Evolutionary conservation across 2,329 filamentous ascomycete species (phyloP), one percentile per base, ranked within the genome.

Genomic region (Aureobasidium sp.): DNA sequence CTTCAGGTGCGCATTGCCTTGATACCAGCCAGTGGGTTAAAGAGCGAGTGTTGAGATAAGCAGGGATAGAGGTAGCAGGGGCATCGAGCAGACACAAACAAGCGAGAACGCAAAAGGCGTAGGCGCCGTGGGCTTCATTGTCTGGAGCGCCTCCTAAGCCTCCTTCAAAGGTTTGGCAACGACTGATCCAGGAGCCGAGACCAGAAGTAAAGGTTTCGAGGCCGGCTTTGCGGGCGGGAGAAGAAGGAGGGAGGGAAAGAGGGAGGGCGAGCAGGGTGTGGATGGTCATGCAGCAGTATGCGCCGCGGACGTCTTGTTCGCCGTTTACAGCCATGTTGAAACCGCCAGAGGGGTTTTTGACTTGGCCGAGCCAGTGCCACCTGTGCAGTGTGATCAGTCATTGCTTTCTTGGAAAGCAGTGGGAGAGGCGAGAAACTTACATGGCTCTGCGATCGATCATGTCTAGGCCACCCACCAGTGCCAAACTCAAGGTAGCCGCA

Each of bases 101-200:
- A 61, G 88, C 94, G 63, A 99, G 78, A 61, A 90, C 92, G 76
- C 93, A 97, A 76, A 97, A 97, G 30, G 93, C 90, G 77, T 97
- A 99, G 66, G 91, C 94, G 64, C 94, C 94, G 76, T 99, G 94
- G 60, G 93, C 94, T 80, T 99, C 94, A 65, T 88, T 86, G 63
- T 87, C 88, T 58, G 92, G 94, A 65, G 88, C 87, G 61, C 85
- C 88, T 66, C 90, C 92, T 67, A 99, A 91, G 53, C 94, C 94
- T 65, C 94, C 94, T 78, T 99, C 94, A 74, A 88, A 97, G 11
- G 90, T 95, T 81, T 97, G 93, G 88, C 93, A 97, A 76, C 82
- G 80, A 47, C 85, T 84, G 51, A 97, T 81, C 81, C 92, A 97
- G 69, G 91, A 85, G 30, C 85, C 86, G 32, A 97, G 82, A 34